Base-by-base conservation (phyloP, 2,329 filamentous ascomycete genomes). In the Zymoseptoria pseudotritici region DNA sequence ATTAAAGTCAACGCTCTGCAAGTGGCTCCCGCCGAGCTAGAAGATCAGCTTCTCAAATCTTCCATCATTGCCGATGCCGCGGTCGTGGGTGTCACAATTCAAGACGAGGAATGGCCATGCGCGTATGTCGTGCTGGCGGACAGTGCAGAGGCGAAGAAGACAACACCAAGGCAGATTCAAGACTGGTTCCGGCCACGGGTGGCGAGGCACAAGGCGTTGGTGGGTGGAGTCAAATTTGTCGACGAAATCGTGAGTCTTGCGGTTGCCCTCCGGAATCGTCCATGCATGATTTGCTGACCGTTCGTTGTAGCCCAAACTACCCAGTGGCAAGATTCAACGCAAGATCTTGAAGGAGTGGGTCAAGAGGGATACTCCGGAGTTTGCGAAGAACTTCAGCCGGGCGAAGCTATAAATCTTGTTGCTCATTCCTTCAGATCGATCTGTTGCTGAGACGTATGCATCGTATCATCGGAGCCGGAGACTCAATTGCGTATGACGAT, bases 261-360 rank as follows among this genome's bases (percentile, higher is more conserved):
- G 3, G 9, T 51, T 24, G 5, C 11, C 5, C 21, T 17, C 17
- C 21, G 2, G 6, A 13, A 22, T 11, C 31, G 17, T 22, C 20
- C 20, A 50, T 53, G 7, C 3, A 26, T n/a, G n/a, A 49, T 20
- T 46, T 56, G 22, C 56, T 62, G 46, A 61, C 56, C 7, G 26
- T 13, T 17, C n/a, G 8, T 17, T 20, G 24, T 50, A 66, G 57
- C 82, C 83, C 0, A 84, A 83, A 69, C 71, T 83, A 53, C 78
- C 80, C 11, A 81, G 79, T 61, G 83, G 83, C 8, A 86, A 85
- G 75, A 84, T 85, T 55, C 76, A 81, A 69, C 74, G 82, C 54
- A 83, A 83, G 65, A 69, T 79, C 5, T 74, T 85, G 73, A 78
- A 79, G 64, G 80, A 83, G 51, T 84, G 81, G 82, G 78, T 82